Base-by-base conservation (phyloP, 192 early-diverging fungal genomes). In the Oehlia diaphana region DNA sequence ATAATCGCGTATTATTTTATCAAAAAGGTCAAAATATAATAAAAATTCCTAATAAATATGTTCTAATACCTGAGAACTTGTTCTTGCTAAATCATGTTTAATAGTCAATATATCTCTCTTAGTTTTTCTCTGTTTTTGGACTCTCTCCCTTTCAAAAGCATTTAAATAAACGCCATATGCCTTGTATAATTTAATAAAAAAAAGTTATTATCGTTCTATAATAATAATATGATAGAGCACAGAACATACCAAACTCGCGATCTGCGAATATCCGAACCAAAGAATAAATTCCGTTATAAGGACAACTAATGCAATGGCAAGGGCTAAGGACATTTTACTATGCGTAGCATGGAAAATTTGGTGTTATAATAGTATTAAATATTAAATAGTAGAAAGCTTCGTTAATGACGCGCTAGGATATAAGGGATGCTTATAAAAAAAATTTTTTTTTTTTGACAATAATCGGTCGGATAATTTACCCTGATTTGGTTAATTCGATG, bases 61-160 rank as follows among this genome's bases (percentile, higher is more conserved):
- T 42, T 47, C 44, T 19, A 58, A 77, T 83, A 90, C 89, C 85
- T 92, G 93, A 1, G 93, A 92, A 44, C 92, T 94, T 58, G 93
- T 93, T 62, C 84, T 77, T 42, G 85, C 82, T 42, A 95, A 87
- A 9, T 93, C 91, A 42, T 82, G 85, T 81, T 92, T 92, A 71
- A 93, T 81, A 16, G 81, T 84, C 16, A 93, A 76, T 8, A 93
- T 88, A 9, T 91, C 86, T 50, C 86, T 86, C 70, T 91, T 91
- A 70, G 93, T 87, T 70, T 87, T 82, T 8, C 88, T 80, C 26
- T 92, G 92, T 63, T 91, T 87, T 9, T 83, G 80, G 21, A 93
- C 76, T 1, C 71, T 72, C n/a, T 89, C 83, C 75, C 90, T 90
- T 53, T 90, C 87, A 68, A 90, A 78, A 39, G 81, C 44, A 76